phyloP scores from a whole-genome alignment of 1,139 yeast genomes.

The Kurtzmaniella natalensis region DNA sequence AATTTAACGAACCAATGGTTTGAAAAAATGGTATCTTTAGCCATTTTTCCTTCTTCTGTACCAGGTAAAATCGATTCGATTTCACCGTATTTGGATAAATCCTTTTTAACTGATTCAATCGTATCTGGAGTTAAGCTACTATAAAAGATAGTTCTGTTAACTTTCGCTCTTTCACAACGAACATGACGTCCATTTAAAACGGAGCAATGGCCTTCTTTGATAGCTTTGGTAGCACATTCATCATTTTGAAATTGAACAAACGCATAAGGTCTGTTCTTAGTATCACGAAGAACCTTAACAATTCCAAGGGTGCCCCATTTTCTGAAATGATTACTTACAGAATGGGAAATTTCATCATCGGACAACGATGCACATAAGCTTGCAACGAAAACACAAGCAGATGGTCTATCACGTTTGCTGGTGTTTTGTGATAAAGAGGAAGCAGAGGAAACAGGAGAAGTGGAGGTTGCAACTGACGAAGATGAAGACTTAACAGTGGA shows the following conservation, averaged over 20 bases:
- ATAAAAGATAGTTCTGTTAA: slow-evolving; percentile 75
- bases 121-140: slow-evolving; percentile 23
- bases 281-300: slow-evolving; percentile 85
- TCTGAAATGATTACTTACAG: slow-evolving; percentile 61
- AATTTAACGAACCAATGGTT: slow-evolving; percentile 77
- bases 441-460: neutral
- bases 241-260: slow-evolving; percentile 83
- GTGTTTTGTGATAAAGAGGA: neutral
- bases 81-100: slow-evolving; percentile 60
- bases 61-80: slow-evolving; percentile 63
- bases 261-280: slow-evolving; percentile 83
- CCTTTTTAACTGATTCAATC: slow-evolving; percentile 29
- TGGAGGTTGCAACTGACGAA: too few relatives aligned
- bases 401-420: slow-evolving; percentile 46
- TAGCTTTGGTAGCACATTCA: slow-evolving; percentile 65
- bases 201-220: slow-evolving; percentile 65
- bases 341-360: slow-evolving; percentile 66
- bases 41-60: slow-evolving; percentile 19
- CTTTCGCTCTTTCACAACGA: slow-evolving; percentile 88
- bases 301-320: slow-evolving; percentile 67
- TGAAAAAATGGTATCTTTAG: slow-evolving; percentile 12
- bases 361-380: slow-evolving; percentile 58
- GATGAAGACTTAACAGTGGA: too few relatives aligned
- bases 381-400: slow-evolving; percentile 88
- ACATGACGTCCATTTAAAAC: slow-evolving; percentile 68